Evolutionary conservation across 257 asterid species (phyloP).

Genomic region (Solanum pimpinellifolium): DNA sequence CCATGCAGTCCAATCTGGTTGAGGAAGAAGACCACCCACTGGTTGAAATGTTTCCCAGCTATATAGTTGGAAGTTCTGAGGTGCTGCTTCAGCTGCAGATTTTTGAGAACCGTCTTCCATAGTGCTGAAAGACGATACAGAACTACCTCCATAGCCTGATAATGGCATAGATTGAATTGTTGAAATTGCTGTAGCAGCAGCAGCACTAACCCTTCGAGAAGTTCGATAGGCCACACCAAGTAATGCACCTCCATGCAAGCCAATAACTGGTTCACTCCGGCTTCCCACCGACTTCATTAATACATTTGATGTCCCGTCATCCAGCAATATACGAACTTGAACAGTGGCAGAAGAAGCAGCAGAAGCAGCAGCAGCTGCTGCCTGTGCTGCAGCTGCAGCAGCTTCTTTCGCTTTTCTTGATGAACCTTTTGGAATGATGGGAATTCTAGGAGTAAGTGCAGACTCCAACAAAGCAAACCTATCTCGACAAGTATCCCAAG

Average conservation of each 20-base stretch:
- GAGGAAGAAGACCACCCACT: conserved; percentile 96
- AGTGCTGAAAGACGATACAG: conserved; percentile 58
- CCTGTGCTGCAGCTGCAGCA: conserved; percentile 92
- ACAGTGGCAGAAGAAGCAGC: conserved; percentile 92
- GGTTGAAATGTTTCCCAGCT: conserved; percentile 99
- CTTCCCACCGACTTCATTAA: conserved; percentile 91
- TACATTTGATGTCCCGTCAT: conserved; percentile 95
- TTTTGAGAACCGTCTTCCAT: conserved; percentile 72
- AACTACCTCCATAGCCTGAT: conserved; percentile 63
- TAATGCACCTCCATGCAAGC: conserved; percentile 90
- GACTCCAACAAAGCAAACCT: conserved; percentile 88
- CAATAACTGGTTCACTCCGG: conserved; percentile 82
- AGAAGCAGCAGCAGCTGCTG: conserved; percentile 84
- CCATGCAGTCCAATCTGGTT: conserved; percentile 99
- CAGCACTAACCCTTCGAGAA: conserved; percentile 77
- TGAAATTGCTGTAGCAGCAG: conserved; percentile 71
- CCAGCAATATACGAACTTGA: conserved; percentile 89
- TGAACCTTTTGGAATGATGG: conserved; percentile 82
- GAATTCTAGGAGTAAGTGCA: conserved; percentile 83
- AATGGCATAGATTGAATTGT: conserved; percentile 87
- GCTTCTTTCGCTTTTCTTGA: conserved; percentile 96
- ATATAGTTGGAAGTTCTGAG: conserved; percentile 78
- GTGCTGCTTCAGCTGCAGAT: conserved; percentile 58
- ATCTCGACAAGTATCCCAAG: conserved; percentile 95
- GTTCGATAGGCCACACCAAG: conserved; percentile 96